A percentile compares a stretch with the other conserved stretches of the same genome.
Conservation (phyloP, 495 filamentous ascomycete genomes). For the Trichoderma erinaceum region DNA sequence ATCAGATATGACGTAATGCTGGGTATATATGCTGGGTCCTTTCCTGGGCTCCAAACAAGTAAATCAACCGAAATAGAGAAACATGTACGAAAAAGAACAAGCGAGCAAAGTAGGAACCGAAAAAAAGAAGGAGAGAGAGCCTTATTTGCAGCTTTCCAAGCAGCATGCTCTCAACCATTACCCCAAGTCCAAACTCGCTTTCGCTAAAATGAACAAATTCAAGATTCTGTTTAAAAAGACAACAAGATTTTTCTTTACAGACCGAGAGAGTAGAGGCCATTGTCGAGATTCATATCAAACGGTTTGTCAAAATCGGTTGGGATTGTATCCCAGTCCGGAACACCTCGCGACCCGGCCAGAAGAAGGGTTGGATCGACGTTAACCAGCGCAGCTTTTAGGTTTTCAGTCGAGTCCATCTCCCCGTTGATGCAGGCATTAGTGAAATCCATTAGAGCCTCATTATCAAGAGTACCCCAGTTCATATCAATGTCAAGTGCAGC, state of each 20-base stretch:
- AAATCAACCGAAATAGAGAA: not conserved
- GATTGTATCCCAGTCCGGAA: conserved; percentile 36
- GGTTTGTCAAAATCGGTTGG: conserved; percentile 35
- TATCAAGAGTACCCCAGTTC: conserved; percentile 36
- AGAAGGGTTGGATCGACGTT: conserved; percentile 17
- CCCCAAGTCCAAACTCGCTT: conserved; percentile 12
- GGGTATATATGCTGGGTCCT: conserved; percentile 3
- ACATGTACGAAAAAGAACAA: not conserved
- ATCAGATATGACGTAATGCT: conserved; percentile 9
- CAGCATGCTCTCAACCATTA: not conserved
- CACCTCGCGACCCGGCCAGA: conserved; percentile 12
- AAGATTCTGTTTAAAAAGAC: conserved; percentile 16
- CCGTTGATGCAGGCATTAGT: conserved; percentile 28
- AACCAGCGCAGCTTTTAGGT: not conserved
- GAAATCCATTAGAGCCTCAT: conserved; percentile 30
- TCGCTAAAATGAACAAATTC: conserved; percentile 18
- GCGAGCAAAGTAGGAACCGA: not conserved
- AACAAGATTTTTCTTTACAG: conserved; percentile 20
- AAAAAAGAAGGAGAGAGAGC: not conserved
- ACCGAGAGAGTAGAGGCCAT: conserved; percentile 36
- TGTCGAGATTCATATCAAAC: conserved; percentile 29
- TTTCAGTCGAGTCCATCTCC: conserved; percentile 22
- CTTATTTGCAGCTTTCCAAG: too few relatives aligned
- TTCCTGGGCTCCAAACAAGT: not conserved
- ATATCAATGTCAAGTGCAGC: conserved; percentile 40